Evolutionary conservation across 768 basidiomycete genomes (phyloP), one percentile per base, ranked within the genome.

Genomic region (Pleurotus sapidus): DNA sequence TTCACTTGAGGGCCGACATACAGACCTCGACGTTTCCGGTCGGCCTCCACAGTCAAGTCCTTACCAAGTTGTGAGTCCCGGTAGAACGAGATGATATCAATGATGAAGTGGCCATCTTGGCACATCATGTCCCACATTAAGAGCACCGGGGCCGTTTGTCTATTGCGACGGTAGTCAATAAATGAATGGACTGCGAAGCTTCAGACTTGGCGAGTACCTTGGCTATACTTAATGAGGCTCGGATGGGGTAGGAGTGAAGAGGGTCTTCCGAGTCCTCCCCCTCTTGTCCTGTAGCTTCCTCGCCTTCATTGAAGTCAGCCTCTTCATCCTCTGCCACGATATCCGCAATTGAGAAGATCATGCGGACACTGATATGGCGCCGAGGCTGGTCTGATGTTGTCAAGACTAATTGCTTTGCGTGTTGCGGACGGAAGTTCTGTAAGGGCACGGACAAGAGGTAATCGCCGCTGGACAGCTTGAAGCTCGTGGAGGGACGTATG

Each of bases 271-370:
- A 57, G 4, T 63, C 57, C 38, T 68, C 69, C 4, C 58, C 47
- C 42, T 70, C 65, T 38, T 58, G 57, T 27, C 70, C 70, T 24
- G 68, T 64, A 4, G 72, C 69, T 59, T 61, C 59, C 27, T 71
- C 73, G 24, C 75, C 73, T 24, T 76, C 76, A 11, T 76, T 70
- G 9, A 50, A 51, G 37, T 74, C 70, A 3, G 74, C 74, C 37
- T 72, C 64, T 20, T 72, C 67, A 46, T 75, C 74, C n/a, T 75
- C 75, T 3, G 67, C 55, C 63, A 91, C 84, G 53, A 96, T 78
- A 71, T 98, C 95, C 40, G 91, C 88, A 63, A 96, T 91, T 59
- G 93, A 93, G 82, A 98, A 97, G 71, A 93, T 87, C 67, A 95
- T 70, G 30, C 89, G 91, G 70, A 98, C 83, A 63, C 93, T 95